Base-by-base conservation (phyloP, 148 eudicot species). In the Rhododendron mucronatum region DNA sequence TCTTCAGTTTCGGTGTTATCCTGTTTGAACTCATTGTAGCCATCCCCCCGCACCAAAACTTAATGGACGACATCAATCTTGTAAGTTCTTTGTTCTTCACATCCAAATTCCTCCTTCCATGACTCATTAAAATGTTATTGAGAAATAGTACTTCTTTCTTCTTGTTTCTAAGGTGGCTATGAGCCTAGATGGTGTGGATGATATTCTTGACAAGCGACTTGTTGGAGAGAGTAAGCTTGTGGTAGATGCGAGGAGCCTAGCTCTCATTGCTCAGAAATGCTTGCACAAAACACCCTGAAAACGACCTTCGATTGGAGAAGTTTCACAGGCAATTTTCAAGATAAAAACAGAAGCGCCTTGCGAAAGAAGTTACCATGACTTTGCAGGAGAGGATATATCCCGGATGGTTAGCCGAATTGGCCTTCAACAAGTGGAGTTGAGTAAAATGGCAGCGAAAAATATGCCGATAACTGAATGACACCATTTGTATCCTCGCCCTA, bases 181-280 rank as follows among this genome's bases (percentile, higher is more conserved):
- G 99, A 96, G 98, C 85, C 88, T 91, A 10, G 99, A 97, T 87
- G 99, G 99, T 15, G 92, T 97, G 28, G 99, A 97, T 78, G 99
- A 97, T 86, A 97, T 97, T 78, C 91, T 97, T 2, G 99, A 95
- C 91, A 89, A 91, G 80, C 86, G 86, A 85, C 92, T 97, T 14
- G 87, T 80, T 7, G 99, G 95, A 61, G 85, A 80, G 84, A 94
- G 95, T 89, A 90, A 90, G 75, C 84, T 87, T 0, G 90, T 89
- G 13, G 74, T 69, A 89, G 98, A 97, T 88, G 96, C 83, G 69
- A 91, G 96, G 88, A 88, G 87, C 86, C 89, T 97, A 74, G 96
- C 98, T 14, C 90, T 78, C 83, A 88, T 97, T 61, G 99, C 95
- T 73, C 91, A 94, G 92, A 93, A 87, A 86, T 97, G 99, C 91